Evolutionary conservation across 805 yeast species (phyloP).

Genomic region (Pichia phayaonensis): DNA sequence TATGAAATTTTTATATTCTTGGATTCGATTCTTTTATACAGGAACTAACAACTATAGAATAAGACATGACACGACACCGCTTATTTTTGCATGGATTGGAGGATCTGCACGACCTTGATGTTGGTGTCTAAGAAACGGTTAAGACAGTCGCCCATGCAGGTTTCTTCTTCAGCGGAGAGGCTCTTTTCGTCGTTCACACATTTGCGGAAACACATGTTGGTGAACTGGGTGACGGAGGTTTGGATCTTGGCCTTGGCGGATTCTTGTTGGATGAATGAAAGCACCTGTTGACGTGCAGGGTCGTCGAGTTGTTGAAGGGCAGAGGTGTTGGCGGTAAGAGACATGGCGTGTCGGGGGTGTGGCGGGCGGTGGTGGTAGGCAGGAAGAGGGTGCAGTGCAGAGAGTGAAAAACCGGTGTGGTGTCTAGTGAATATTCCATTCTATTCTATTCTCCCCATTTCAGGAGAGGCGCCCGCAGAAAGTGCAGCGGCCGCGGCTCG

Average conservation of each 20-base stretch:
- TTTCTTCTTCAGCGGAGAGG: too few species aligned
- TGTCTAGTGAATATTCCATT: too few species aligned
- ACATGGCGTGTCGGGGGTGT: background rate
- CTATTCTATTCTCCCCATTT: too few species aligned
- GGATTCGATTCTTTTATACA: too few species aligned
- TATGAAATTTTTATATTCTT: too few species aligned
- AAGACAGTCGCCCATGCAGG: slow-evolving; percentile 72
- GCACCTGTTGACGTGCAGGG: slow-evolving; percentile 61
- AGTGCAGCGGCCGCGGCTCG: too few species aligned
- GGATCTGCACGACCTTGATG: slow-evolving; percentile 64
- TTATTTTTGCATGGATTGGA: slow-evolving; percentile 15
- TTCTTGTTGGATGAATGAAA: slow-evolving; percentile 72
- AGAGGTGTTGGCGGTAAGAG: slow-evolving; percentile 18
- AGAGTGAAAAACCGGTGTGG: too few species aligned
- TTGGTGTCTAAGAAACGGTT: slow-evolving; percentile 84
- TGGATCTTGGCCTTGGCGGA: slow-evolving; percentile 84
- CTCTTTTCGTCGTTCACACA: slow-evolving; percentile 42
- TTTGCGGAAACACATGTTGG: slow-evolving; percentile 85
- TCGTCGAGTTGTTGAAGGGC: slow-evolving; percentile 45
- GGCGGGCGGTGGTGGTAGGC: background rate
- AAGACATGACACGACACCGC: background rate
- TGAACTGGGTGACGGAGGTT: slow-evolving; percentile 77
- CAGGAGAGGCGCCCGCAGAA: too few species aligned
- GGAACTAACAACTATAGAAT: too few species aligned
- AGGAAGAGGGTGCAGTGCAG: too few species aligned